Evolutionary conservation across 345 rosid genomes (phyloP).

Genomic region (Sisymbrium irio): DNA sequence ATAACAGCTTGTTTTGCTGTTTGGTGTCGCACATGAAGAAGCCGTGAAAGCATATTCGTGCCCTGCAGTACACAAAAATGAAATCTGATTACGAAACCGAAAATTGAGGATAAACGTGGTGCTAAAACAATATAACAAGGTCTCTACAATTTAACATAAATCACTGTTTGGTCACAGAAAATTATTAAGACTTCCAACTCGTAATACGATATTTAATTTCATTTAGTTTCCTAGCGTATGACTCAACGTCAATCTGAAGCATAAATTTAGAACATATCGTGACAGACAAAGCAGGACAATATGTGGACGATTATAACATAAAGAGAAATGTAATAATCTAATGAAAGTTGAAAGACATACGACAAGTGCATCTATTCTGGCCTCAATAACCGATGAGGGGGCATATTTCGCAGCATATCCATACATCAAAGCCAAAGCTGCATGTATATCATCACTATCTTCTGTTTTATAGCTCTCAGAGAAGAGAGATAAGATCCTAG

Average conservation of each 20-base stretch:
- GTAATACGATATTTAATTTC: background rate
- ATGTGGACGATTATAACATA: slow-evolving; percentile 8
- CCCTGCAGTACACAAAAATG: slow-evolving; percentile 58
- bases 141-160: slow-evolving; percentile 6
- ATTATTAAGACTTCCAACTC: background rate
- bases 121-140: background rate
- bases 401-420: slow-evolving; percentile 99
- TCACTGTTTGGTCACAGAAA: slow-evolving; percentile 5
- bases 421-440: slow-evolving; percentile 98
- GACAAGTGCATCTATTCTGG: slow-evolving; percentile 94
- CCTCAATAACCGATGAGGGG: slow-evolving; percentile 92
- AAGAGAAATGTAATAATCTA: background rate
- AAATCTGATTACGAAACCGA: slow-evolving; percentile 3
- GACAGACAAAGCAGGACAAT: background rate
- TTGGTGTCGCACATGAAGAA: slow-evolving; percentile 89
- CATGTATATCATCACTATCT: slow-evolving; percentile 96
- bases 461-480: slow-evolving; percentile 69
- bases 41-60: slow-evolving; percentile 95
- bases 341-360: slow-evolving; percentile 48
- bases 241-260: background rate
- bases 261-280: background rate
- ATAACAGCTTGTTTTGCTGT: slow-evolving; percentile 98
- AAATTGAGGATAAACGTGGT: slow-evolving; percentile 14
- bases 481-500: slow-evolving; percentile 82
- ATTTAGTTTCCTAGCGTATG: slow-evolving; percentile 3